Base-by-base conservation (phyloP, 176 grass and related monocot species). In the Oropetium thomaeum region DNA sequence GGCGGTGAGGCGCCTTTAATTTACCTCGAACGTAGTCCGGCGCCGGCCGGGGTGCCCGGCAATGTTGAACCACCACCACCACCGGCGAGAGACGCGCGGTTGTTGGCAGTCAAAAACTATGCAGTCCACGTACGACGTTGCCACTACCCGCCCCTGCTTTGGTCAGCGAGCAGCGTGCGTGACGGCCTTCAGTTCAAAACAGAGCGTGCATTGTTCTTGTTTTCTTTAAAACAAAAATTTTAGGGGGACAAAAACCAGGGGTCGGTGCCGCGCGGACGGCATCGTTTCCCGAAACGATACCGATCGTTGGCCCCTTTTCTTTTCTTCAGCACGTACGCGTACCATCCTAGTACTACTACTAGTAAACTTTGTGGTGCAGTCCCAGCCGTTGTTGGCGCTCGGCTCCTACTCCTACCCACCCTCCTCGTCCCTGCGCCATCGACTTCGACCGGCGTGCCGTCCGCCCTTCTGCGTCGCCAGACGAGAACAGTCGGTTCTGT, bases 31-130 rank as follows among this genome's bases (percentile, higher is more conserved):
- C 57, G 15, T 41, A 10, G 73, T 29, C 8, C 37, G 53, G 71
- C 28, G 43, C 23, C 13, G 32, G 20, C 20, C 5, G 7, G 3
- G 29, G 1, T 16, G 49, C 37, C 38, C 37, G 37, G 53, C 71
- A n/a, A 29, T 8, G 71, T 74, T 60, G 71, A 60, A 73, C 3
- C 70, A 31, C n/a, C n/a, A n/a, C n/a, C n/a, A n/a, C n/a, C n/a
- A n/a, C n/a, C 62, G 8, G 58, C 28, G 27, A 30, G 26, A 11
- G 47, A 31, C 29, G n/a, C n/a, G 39, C 23, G 58, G 57, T 62
- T 47, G 58, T 14, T 75, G 73, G 39, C 58, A 62, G 42, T 44
- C 45, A 76, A 49, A 52, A 19, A 52, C 28, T 64, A 12, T 16
- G 70, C 19, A 16, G 58, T 45, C 73, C 73, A 62, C 19, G 57